phyloP scores from a whole-genome alignment of 2,329 filamentous ascomycete genomes.

The Ceratocystis destructans region DNA sequence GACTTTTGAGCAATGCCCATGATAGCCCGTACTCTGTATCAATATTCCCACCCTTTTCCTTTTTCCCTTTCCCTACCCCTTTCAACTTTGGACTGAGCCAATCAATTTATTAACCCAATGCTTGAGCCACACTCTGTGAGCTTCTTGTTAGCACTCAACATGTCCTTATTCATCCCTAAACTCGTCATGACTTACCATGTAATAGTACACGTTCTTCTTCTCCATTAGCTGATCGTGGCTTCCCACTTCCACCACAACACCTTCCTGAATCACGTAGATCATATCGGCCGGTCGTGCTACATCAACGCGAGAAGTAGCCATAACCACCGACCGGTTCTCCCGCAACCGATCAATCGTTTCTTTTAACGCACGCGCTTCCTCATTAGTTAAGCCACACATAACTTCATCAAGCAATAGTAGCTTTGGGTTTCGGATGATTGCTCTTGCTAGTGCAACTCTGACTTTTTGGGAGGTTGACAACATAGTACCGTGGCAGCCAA shows the following conservation, averaged over 20 bases:
- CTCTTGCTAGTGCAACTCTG: conserved; percentile 50
- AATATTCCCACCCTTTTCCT: not conserved
- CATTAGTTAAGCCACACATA: conserved; percentile 48
- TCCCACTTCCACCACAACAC: conserved; percentile 31
- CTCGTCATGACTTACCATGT: conserved; percentile 31
- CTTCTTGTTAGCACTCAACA: not conserved
- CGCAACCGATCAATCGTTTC: conserved; percentile 22
- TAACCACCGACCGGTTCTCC: conserved; percentile 29
- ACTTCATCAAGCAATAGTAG: conserved; percentile 56
- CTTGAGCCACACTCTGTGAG: conserved; percentile 9
- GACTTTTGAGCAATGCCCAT: conserved; percentile 1
- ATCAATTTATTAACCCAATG: conserved; percentile 8
- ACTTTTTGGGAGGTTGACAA: conserved; percentile 54
- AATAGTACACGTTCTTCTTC: conserved; percentile 37
- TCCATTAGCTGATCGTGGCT: conserved; percentile 40
- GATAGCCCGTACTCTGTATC: not conserved
- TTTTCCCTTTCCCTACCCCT: not conserved
- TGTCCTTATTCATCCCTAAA: no score
- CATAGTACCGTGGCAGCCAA: conserved; percentile 49
- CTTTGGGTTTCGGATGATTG: conserved; percentile 45
- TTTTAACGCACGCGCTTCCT: conserved; percentile 43
- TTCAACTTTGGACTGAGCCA: not conserved
- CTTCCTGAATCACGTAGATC: conserved; percentile 33
- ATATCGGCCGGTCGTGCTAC: conserved; percentile 32
- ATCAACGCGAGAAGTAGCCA: conserved; percentile 31